Conservation (phyloP, 163 green algal genomes). For the Chlorella variabilis region DNA sequence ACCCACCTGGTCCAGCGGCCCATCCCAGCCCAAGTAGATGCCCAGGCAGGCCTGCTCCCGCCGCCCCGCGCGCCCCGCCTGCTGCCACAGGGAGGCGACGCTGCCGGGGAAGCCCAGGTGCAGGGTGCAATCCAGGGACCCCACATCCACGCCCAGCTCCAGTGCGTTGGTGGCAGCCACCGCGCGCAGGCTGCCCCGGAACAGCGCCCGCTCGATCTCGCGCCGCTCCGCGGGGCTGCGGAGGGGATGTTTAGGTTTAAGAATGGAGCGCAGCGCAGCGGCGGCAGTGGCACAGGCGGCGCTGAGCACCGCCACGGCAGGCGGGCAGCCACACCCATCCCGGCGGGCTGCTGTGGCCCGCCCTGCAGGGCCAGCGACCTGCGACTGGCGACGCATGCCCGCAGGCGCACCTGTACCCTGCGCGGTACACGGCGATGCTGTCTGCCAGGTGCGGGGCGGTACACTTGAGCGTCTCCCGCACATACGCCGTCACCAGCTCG, state of each 20-base stretch:
- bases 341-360: neutral
- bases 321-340: too few relatives aligned
- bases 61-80: slow-evolving; percentile 80
- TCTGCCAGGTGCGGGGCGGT: slow-evolving; percentile 61
- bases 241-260: too few relatives aligned
- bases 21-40: slow-evolving; percentile 93
- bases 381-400: too few relatives aligned
- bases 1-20: slow-evolving; percentile 86
- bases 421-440: slow-evolving; percentile 73
- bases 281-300: neutral
- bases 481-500: slow-evolving; percentile 94
- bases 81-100: slow-evolving; percentile 89
- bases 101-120: slow-evolving; percentile 84
- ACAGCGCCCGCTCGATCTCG: slow-evolving; percentile 82
- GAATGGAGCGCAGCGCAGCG: too few relatives aligned
- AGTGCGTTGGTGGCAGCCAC: slow-evolving; percentile 96
- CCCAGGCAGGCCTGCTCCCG: slow-evolving; percentile 71
- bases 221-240: slow-evolving; percentile 80
- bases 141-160: slow-evolving; percentile 95
- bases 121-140: slow-evolving; percentile 86
- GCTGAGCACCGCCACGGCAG: neutral
- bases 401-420: slow-evolving; percentile 61
- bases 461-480: slow-evolving; percentile 73
- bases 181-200: slow-evolving; percentile 76
- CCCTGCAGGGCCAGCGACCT: neutral